Base-by-base conservation (phyloP, 2,329 filamentous ascomycete genomes). In the Fusarium tupiense region DNA sequence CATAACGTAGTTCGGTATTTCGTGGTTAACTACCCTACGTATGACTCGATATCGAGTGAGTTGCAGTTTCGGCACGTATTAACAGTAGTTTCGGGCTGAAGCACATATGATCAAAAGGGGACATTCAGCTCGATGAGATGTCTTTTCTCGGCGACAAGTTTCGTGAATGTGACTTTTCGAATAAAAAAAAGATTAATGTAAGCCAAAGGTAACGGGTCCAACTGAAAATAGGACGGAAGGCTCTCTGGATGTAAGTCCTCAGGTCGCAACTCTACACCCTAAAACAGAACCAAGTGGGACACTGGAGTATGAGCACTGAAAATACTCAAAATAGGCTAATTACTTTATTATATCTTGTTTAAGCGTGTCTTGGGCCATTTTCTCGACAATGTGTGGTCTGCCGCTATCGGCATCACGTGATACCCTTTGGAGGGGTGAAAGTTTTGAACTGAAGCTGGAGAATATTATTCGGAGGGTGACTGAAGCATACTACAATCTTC, bases 371-470 rank as follows among this genome's bases (percentile, higher is more conserved):
- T 41, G n/a, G 40, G 35, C 41, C 49, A 64, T 64, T 64, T 66
- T 46, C 47, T 53, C 10, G 33, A 37, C 46, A 40, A 31, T 14
- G 31, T 67, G 65, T 53, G 53, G 53, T 62, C 38, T 67, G 56
- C 66, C 64, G 56, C 64, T 68, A 68, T 68, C 64, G 64, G 47
- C 37, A 62, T 68, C 66, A 68, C 66, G 66, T 68, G 66, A 68
- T 54, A 68, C 19, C 64, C 41, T 54, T 63, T 62, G 19, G 66
- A 68, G 65, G 63, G 62, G 66, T 49, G 64, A 62, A 68, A 68
- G 64, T 62, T 68, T 68, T 44, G 64, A 68, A 41, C 37, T 53
- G 47, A 52, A 63, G 47, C 33, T 54, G 9, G 31, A 59, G 60
- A 37, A 49, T 54, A 50, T 44, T 49, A 40, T 37, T 44, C 24